Evolutionary conservation across 139 green algal genomes (phyloP).

Genomic region (Volvox reticuliferus): DNA sequence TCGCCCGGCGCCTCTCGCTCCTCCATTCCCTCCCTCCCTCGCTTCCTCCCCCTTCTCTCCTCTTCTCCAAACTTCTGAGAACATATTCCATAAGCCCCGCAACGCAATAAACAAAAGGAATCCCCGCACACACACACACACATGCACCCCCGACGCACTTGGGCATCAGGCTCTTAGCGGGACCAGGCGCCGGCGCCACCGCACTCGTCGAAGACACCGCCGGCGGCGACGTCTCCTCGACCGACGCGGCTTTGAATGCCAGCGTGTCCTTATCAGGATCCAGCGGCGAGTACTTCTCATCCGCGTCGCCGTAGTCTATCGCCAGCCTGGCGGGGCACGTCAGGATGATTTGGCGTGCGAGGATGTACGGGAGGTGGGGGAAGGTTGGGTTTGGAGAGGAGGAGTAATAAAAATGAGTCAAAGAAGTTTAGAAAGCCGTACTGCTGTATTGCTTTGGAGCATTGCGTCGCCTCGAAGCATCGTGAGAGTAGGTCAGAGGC

Average conservation of each 20-base stretch:
- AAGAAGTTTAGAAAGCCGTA: too few relatives aligned
- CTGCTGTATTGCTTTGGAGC: too few relatives aligned
- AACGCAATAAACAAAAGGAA: too few relatives aligned
- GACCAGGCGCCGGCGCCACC: neutral
- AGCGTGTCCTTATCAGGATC: conserved; percentile 47
- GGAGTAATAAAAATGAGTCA: too few relatives aligned
- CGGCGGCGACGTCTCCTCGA: neutral
- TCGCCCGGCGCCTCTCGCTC: too few relatives aligned
- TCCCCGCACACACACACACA: neutral
- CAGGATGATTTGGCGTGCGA: neutral
- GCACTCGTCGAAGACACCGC: neutral
- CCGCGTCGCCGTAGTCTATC: conserved; percentile 38
- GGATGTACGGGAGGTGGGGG: neutral
- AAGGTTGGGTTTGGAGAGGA: too few relatives aligned
- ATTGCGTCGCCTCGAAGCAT: too few relatives aligned
- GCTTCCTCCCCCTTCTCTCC: too few relatives aligned
- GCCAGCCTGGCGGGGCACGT: conserved; percentile 6
- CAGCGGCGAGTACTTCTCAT: conserved; percentile 43
- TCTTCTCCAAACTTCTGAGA: too few relatives aligned
- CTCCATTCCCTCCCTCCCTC: too few relatives aligned
- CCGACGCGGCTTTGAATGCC: neutral
- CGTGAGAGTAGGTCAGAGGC: too few relatives aligned
- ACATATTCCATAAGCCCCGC: too few relatives aligned
- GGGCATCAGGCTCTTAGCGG: neutral
- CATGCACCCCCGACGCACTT: neutral